Evolutionary conservation across 345 rosid species (phyloP).

Genomic region (Acer saccharum): DNA sequence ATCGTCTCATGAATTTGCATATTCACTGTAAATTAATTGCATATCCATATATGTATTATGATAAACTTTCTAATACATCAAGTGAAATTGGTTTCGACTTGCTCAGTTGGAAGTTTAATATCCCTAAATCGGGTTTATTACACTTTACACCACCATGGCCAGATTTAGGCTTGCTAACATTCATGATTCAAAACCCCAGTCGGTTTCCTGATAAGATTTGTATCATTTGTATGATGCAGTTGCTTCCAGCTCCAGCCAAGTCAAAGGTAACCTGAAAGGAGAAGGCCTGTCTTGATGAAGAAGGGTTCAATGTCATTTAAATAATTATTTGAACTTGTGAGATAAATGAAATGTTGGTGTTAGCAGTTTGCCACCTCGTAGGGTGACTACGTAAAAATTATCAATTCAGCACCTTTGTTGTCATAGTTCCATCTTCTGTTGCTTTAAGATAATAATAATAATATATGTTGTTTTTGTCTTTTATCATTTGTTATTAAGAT

Average conservation of each 20-base stretch:
- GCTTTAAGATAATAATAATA: background rate
- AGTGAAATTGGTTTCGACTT: no score
- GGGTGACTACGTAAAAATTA: background rate
- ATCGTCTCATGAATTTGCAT: no score
- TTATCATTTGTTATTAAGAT: no score
- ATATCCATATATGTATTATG: no score
- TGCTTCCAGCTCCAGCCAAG: slow-evolving; percentile 69
- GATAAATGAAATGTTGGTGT: slow-evolving; percentile 32
- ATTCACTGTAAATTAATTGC: no score
- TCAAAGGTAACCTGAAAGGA: slow-evolving; percentile 49
- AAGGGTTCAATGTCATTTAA: slow-evolving; percentile 26
- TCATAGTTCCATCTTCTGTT: slow-evolving; percentile 14
- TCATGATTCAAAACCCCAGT: background rate
- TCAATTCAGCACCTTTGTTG: slow-evolving; percentile 16
- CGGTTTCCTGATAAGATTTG: background rate
- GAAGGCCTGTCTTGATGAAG: slow-evolving; percentile 15
- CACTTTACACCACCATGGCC: no score
- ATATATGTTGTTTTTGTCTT: no score
- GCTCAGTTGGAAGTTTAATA: no score
- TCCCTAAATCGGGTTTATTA: no score
- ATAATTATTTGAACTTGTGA: slow-evolving; percentile 26
- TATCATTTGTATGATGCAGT: slow-evolving; percentile 41
- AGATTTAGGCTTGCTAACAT: no score
- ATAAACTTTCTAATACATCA: no score
- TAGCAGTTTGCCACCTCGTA: slow-evolving; percentile 19